These are phyloP conservation scores for Colletotrichum caudatum DNA, from an alignment of 2,329 filamentous ascomycete genomes.

Conservation along the genomic window DNA sequence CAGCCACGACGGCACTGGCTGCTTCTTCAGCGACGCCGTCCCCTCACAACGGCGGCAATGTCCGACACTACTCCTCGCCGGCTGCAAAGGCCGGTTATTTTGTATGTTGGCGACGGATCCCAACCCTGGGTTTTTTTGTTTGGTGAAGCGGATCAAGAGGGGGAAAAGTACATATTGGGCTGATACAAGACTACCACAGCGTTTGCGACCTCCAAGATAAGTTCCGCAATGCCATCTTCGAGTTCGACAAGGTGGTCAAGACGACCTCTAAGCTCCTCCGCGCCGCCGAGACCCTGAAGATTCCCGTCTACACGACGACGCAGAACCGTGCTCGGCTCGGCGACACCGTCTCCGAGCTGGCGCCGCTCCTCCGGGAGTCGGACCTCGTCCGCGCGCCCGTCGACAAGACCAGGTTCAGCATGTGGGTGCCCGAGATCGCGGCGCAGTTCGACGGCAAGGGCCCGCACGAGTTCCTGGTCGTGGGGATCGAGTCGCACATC, in stretches of 20 bases:
- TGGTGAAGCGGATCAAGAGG: neutral
- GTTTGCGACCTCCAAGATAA: slow-evolving; percentile 97
- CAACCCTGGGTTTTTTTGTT: neutral
- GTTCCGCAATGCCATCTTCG: slow-evolving; percentile 84
- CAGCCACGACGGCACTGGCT: slow-evolving; percentile 8
- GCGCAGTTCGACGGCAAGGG: slow-evolving; percentile 49
- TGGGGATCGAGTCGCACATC: slow-evolving; percentile 94
- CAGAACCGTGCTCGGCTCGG: slow-evolving; percentile 85
- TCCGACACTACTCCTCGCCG: slow-evolving; percentile 33
- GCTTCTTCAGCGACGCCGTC: slow-evolving; percentile 17
- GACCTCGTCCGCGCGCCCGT: slow-evolving; percentile 61
- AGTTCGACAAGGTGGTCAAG: slow-evolving; percentile 84
- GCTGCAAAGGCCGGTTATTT: slow-evolving; percentile 41
- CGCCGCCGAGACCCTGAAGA: slow-evolving; percentile 72
- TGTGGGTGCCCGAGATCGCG: slow-evolving; percentile 79
- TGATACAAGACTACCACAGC: slow-evolving; percentile 59
- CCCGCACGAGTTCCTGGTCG: slow-evolving; percentile 74
- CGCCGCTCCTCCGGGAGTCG: slow-evolving; percentile 58
- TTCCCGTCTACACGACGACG: slow-evolving; percentile 88
- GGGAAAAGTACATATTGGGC: neutral
- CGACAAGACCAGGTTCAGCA: slow-evolving; percentile 93
- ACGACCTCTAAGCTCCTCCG: slow-evolving; percentile 77
- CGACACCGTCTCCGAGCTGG: slow-evolving; percentile 80
- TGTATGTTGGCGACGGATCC: slow-evolving; percentile 21
- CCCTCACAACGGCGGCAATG: slow-evolving; percentile 32